A percentile compares a stretch with the other conserved stretches of the same genome.
Conservation (phyloP, 2,329 filamentous ascomycete genomes). For the Neofusicoccum cordaticola region DNA sequence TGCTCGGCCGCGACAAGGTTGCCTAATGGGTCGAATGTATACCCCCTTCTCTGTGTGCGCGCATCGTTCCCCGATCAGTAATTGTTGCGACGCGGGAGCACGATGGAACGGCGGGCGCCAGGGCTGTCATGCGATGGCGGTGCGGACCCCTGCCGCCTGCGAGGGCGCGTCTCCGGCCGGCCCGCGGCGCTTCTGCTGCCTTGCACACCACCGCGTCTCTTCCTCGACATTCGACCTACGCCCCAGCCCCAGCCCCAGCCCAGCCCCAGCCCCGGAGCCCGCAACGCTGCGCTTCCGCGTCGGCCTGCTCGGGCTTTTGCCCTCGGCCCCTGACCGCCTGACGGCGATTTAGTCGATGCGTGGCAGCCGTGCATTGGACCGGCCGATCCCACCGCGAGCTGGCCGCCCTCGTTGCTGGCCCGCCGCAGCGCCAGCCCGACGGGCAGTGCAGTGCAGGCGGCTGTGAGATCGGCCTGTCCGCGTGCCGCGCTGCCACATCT, state of each 20-base stretch:
- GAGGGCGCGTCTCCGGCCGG: background rate
- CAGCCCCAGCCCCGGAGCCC: background rate
- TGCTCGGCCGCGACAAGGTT: background rate
- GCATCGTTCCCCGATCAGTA: background rate
- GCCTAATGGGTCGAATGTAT: background rate
- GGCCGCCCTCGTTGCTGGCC: background rate
- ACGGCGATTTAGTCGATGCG: background rate
- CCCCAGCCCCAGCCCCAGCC: background rate
- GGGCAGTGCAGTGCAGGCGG: background rate
- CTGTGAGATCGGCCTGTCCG: no score
- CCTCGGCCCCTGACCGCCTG: background rate
- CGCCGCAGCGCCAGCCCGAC: background rate
- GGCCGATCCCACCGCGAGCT: background rate
- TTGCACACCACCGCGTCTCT: background rate
- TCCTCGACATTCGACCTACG: background rate
- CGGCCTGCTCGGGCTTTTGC: background rate
- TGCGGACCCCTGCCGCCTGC: background rate
- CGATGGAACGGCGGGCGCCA: no score
- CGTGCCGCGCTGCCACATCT: no score
- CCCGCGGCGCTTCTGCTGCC: conserved; percentile 3
- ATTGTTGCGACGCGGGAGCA: background rate
- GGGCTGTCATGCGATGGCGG: background rate
- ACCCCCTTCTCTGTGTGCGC: background rate
- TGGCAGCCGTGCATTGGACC: conserved; percentile 1
- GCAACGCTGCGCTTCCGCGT: background rate